Evolutionary conservation across 768 basidiomycete genomes (phyloP).

Genomic region (Gloeostereum incarnatum): DNA sequence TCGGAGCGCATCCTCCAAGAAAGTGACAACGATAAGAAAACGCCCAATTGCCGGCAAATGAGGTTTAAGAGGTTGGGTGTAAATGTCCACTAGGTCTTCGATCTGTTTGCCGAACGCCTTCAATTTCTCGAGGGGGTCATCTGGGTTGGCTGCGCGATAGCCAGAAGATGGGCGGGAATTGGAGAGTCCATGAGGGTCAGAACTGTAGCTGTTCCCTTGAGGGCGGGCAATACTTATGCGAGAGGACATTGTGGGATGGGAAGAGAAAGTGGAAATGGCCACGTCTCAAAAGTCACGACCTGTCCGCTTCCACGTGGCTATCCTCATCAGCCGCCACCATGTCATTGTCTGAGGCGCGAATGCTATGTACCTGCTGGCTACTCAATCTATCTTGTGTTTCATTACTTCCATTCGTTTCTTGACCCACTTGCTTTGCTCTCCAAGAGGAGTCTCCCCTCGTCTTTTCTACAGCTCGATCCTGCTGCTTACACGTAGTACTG

Average conservation of each 20-base stretch:
- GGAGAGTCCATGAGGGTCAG: conserved; percentile 74
- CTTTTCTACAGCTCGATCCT: too few species aligned
- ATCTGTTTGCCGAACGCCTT: conserved; percentile 61
- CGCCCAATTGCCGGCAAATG: conserved; percentile 92
- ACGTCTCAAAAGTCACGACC: conserved; percentile 7
- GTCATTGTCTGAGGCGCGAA: too few species aligned
- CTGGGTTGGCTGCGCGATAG: conserved; percentile 73
- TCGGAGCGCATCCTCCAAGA: conserved; percentile 92
- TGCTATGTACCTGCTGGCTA: too few species aligned
- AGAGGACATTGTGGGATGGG: conserved; percentile 48
- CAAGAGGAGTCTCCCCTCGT: too few species aligned
- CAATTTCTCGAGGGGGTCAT: conserved; percentile 76
- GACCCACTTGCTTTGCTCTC: too few species aligned
- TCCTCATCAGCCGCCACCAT: too few species aligned
- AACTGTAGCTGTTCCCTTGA: conserved; percentile 43
- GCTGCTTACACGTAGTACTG: too few species aligned
- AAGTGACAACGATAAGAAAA: conserved; percentile 96
- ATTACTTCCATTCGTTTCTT: too few species aligned
- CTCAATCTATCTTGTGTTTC: too few species aligned
- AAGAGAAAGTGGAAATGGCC: conserved; percentile 26
- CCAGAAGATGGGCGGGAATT: conserved; percentile 63
- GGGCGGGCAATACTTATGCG: conserved; percentile 80
- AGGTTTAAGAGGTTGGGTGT: conserved; percentile 88
- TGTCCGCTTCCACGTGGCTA: too few species aligned
- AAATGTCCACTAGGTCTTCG: conserved; percentile 90